Percentiles rank a stretch among this genome's conserved stretches.
Conservation (phyloP, 139 green algal species). For the Volvox reticuliferus region DNA sequence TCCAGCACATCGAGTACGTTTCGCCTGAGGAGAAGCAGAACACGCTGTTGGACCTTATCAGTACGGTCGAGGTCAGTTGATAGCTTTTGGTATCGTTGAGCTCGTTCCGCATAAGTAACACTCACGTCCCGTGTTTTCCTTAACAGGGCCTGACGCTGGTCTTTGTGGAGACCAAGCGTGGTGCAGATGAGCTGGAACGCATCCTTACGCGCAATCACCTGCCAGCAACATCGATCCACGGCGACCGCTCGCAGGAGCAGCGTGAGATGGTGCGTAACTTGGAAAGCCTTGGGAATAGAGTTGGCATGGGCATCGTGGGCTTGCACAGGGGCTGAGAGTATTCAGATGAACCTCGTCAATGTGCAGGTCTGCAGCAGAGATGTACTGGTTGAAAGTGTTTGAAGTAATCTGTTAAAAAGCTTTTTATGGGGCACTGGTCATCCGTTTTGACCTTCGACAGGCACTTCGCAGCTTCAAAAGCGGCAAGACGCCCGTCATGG, state of each 20-base stretch:
- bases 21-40: conserved; percentile 86
- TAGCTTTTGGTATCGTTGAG: too few species aligned
- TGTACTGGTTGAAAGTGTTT: too few species aligned
- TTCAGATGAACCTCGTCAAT: too few species aligned
- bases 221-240: conserved; percentile 95
- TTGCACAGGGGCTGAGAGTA: too few species aligned
- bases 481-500: conserved; percentile 64
- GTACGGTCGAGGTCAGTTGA: conserved; percentile 78
- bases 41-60: conserved; percentile 95
- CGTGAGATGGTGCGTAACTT: conserved; percentile 75
- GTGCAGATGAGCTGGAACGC: conserved; percentile 96
- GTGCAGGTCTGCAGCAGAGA: too few species aligned
- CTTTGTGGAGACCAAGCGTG: conserved; percentile 98
- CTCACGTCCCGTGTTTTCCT: background rate
- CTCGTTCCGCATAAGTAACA: too few species aligned
- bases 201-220: conserved; percentile 89
- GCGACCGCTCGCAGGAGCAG: conserved; percentile 93
- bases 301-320: too few species aligned
- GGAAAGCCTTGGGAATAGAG: background rate
- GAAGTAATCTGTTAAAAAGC: too few species aligned
- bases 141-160: conserved; percentile 92
- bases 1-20: conserved; percentile 93
- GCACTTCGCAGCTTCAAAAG: conserved; percentile 72
- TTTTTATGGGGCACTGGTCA: too few species aligned
- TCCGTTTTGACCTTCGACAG: conserved; percentile 6